phyloP scores from a whole-genome alignment of 2,329 filamentous ascomycete species.

The Monilinia fructicola region DNA sequence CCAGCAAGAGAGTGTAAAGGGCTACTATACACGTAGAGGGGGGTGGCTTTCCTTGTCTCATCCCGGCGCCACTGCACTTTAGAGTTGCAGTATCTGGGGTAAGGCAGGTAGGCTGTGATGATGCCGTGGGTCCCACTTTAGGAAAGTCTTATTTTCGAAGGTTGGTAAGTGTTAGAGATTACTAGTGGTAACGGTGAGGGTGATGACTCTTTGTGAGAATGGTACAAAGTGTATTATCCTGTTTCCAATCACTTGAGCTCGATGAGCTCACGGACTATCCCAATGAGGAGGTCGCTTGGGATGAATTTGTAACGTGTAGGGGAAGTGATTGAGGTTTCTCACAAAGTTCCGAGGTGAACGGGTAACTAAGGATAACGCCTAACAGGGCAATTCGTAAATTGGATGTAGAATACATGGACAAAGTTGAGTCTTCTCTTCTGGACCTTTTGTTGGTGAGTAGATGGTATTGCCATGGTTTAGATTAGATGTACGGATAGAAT shows the following conservation, averaged over 20 bases:
- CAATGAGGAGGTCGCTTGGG: conserved; percentile 21
- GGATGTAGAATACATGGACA: neutral
- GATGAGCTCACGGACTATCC: conserved; percentile 26
- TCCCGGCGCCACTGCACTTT: conserved; percentile 34
- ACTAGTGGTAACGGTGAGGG: conserved; percentile 5
- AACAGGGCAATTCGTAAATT: neutral
- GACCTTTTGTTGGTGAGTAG: neutral
- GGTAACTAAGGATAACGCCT: conserved; percentile 24
- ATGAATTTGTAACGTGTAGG: conserved; percentile 34
- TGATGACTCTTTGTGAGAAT: neutral
- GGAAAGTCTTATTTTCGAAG: neutral
- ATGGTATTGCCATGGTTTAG: conserved; percentile 4
- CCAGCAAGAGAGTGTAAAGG: conserved; percentile 29
- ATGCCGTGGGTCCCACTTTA: conserved; percentile 27
- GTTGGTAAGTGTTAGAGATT: conserved; percentile 10
- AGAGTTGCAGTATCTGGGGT: conserved; percentile 36
- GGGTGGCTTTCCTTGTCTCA: conserved; percentile 40
- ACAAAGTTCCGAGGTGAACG: conserved; percentile 32
- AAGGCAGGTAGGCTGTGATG: conserved; percentile 31
- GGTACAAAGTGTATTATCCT: conserved; percentile 11
- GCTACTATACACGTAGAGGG: conserved; percentile 30
- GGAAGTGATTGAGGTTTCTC: conserved; percentile 27
- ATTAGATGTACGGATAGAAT: neutral
- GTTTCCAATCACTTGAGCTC: conserved; percentile 20
- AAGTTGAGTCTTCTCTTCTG: neutral